phyloP scores from a whole-genome alignment of 1,284 basidiomycete genomes.

The Rhodotorula sp. region DNA sequence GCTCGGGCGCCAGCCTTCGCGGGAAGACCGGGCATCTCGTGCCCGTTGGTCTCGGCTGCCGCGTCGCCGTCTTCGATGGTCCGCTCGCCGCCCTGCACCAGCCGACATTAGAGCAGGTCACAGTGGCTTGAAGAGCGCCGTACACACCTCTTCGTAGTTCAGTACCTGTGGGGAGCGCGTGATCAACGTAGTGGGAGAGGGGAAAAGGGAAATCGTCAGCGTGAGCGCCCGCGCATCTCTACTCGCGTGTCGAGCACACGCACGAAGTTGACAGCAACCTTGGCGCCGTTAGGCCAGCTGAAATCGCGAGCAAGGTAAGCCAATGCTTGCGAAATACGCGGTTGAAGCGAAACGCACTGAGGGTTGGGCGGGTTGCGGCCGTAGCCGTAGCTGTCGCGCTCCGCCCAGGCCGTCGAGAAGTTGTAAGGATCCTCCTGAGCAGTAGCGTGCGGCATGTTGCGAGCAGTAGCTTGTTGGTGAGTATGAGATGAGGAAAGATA shows the following conservation, averaged over 20 bases:
- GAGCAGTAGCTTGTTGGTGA: no score
- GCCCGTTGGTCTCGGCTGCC: constrained; percentile 43
- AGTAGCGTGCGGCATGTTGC: no score
- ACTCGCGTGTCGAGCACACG: no score
- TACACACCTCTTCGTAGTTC: constrained; percentile 18
- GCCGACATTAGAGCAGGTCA: no score
- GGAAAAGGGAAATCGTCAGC: no score
- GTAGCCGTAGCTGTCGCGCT: constrained; percentile 25
- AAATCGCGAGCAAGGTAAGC: no score
- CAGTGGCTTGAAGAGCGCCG: no score
- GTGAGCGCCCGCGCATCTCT: no score
- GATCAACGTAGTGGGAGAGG: no score
- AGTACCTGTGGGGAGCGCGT: background rate
- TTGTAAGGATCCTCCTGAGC: background rate
- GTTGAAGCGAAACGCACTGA: constrained; percentile 21
- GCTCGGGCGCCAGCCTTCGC: background rate
- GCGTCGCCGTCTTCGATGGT: constrained; percentile 47
- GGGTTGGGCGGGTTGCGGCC: constrained; percentile 45
- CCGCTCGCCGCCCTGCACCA: constrained; percentile 7
- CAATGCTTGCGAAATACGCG: background rate
- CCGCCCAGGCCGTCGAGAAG: background rate
- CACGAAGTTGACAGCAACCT: constrained; percentile 48
- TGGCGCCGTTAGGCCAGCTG: constrained; percentile 46
- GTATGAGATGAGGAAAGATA: no score
- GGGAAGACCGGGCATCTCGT: background rate